Evolutionary conservation across 2,329 filamentous ascomycete genomes (phyloP).

Genomic region (Fonsecaea nubica): DNA sequence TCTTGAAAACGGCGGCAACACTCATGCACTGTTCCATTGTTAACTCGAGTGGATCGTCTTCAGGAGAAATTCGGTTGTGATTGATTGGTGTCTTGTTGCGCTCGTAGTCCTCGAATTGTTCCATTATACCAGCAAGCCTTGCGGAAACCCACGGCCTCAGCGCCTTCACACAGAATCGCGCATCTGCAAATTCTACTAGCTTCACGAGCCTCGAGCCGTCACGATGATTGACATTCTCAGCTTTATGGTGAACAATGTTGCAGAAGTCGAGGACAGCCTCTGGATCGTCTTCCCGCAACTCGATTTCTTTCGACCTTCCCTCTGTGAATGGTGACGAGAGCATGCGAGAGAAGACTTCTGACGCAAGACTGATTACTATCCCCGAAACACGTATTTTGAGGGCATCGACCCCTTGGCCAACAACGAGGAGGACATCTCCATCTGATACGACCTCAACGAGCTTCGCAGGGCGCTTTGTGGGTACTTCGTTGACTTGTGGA

Average conservation of each 20-base stretch:
- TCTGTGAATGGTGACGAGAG: slow-evolving; percentile 7
- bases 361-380: slow-evolving; percentile 9
- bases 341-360: slow-evolving; percentile 6
- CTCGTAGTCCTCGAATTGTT: not conserved
- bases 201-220: not conserved
- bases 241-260: slow-evolving; percentile 11
- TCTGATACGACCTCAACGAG: not conserved
- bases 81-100: not conserved
- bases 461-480: not conserved
- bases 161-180: not conserved
- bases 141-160: not conserved
- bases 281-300: not conserved
- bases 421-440: slow-evolving; percentile 12
- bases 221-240: not conserved
- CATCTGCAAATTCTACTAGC: not conserved
- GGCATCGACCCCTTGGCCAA: slow-evolving; percentile 3
- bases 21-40: not conserved
- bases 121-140: not conserved
- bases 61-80: not conserved
- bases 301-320: not conserved
- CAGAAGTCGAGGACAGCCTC: slow-evolving; percentile 18
- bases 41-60: not conserved
- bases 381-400: slow-evolving; percentile 19
- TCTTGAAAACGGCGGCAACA: not conserved
- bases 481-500: not conserved